Conservation (phyloP, 2,329 filamentous ascomycete genomes). For the Eutypa lata region DNA sequence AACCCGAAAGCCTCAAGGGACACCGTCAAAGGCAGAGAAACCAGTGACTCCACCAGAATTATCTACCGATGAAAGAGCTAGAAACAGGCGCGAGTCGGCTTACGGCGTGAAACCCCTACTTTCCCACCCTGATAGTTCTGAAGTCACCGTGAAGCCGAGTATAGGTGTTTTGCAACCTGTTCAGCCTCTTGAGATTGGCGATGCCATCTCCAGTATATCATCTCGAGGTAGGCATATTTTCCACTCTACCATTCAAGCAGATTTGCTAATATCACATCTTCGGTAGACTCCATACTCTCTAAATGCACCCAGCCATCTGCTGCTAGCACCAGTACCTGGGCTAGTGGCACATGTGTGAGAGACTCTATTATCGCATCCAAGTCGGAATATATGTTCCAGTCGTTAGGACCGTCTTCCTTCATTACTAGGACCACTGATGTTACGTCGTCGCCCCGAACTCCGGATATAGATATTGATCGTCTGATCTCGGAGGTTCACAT, state of each 20-base stretch:
- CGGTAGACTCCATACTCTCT: slow-evolving; percentile 42
- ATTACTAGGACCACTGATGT: slow-evolving; percentile 39
- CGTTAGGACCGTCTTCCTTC: slow-evolving; percentile 39
- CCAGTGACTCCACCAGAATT: neutral
- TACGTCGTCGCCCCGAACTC: slow-evolving; percentile 29
- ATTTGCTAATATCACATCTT: slow-evolving; percentile 12
- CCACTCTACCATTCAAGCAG: neutral
- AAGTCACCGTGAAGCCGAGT: slow-evolving; percentile 15
- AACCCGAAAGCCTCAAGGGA: slow-evolving; percentile 30
- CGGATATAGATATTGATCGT: slow-evolving; percentile 31
- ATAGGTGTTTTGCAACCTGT: slow-evolving; percentile 12
- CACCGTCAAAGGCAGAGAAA: slow-evolving; percentile 16
- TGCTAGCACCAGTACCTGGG: slow-evolving; percentile 29
- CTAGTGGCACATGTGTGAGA: slow-evolving; percentile 24
- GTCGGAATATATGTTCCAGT: slow-evolving; percentile 34
- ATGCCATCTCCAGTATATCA: slow-evolving; percentile 25
- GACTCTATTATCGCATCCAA: slow-evolving; percentile 26
- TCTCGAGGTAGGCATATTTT: slow-evolving; percentile 29
- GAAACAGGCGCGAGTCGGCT: slow-evolving; percentile 15
- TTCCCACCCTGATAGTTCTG: slow-evolving; percentile 16
- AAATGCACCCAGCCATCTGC: slow-evolving; percentile 39
- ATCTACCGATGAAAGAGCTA: slow-evolving; percentile 8
- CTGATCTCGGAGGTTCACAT: slow-evolving; percentile 36
- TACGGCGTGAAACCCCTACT: slow-evolving; percentile 23
- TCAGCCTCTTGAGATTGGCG: slow-evolving; percentile 14